These are phyloP conservation scores for Paramarasmius palmivorus DNA, from an alignment of 1,284 basidiomycete species.

Conservation along the genomic window DNA sequence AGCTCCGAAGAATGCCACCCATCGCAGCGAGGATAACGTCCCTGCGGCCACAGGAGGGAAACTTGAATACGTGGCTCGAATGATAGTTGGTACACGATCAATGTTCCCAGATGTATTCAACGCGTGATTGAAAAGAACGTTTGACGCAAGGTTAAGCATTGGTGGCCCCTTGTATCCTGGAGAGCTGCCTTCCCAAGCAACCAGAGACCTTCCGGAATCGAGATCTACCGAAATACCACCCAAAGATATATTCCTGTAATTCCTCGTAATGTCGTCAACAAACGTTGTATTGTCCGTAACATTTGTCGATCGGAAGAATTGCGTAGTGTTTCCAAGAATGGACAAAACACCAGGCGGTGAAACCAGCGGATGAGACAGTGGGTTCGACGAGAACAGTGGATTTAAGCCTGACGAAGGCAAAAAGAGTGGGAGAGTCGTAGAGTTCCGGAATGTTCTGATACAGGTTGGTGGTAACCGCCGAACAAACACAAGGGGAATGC, in stretches of 20 bases:
- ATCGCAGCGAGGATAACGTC: conserved; percentile 63
- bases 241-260: conserved; percentile 49
- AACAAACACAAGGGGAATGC: conserved; percentile 69
- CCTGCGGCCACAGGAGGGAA: conserved; percentile 56
- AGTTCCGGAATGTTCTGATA: conserved; percentile 33
- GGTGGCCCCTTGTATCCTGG: conserved; percentile 55
- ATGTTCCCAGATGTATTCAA: conserved; percentile 46
- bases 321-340: conserved; percentile 38
- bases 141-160: conserved; percentile 68
- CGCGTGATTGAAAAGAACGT: conserved; percentile 63
- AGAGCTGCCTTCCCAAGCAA: conserved; percentile 66
- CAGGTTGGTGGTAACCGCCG: conserved; percentile 51
- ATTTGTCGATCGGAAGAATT: conserved; percentile 33
- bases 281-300: conserved; percentile 57
- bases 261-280: conserved; percentile 44
- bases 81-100: conserved; percentile 41
- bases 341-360: conserved; percentile 48
- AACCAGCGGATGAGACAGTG: conserved; percentile 31
- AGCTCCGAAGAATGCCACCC: conserved; percentile 68
- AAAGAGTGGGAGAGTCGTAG: conserved; percentile 45
- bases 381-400: conserved; percentile 20
- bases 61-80: conserved; percentile 51
- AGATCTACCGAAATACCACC: conserved; percentile 65
- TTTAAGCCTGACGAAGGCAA: conserved; percentile 42
- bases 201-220: conserved; percentile 42